phyloP scores from a whole-genome alignment of 371 early-diverging fungal species.

The Conidiobolus incongruus region DNA sequence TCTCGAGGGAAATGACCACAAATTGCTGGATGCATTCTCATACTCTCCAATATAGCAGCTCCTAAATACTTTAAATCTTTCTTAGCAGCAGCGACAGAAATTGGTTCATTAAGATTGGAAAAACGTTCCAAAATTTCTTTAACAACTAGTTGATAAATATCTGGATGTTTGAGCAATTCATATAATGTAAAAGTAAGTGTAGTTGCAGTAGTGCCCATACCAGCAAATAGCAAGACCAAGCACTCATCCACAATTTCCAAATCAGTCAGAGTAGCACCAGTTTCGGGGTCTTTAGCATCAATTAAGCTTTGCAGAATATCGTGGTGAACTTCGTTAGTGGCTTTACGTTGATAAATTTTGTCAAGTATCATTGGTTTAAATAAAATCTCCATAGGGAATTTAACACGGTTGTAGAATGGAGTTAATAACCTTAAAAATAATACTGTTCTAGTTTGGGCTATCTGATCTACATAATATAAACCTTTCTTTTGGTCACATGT shows the following conservation, averaged over 20 bases:
- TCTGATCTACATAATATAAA: no score
- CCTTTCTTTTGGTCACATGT: no score
- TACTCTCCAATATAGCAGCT: constrained; percentile 10
- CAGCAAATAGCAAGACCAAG: constrained; percentile 1
- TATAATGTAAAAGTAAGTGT: background rate
- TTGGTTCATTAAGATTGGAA: background rate
- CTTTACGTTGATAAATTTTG: background rate
- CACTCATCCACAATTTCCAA: background rate
- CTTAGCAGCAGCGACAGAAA: constrained; percentile 7
- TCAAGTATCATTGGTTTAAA: background rate
- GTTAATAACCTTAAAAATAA: no score
- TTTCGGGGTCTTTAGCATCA: constrained; percentile 1
- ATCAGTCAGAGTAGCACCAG: background rate
- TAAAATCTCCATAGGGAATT: no score
- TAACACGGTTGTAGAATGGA: no score
- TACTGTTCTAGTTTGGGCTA: no score
- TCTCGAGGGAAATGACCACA: constrained; percentile 5
- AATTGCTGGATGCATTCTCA: constrained; percentile 9
- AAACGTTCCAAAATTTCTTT: background rate
- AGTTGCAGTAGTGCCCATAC: background rate
- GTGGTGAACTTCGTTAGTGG: background rate
- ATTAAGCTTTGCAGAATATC: background rate
- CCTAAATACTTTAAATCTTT: constrained; percentile 11
- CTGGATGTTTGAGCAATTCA: background rate
- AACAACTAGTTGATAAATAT: background rate